Evolutionary conservation across 441 rosid species (phyloP).

Genomic region (Capsella rubella): DNA sequence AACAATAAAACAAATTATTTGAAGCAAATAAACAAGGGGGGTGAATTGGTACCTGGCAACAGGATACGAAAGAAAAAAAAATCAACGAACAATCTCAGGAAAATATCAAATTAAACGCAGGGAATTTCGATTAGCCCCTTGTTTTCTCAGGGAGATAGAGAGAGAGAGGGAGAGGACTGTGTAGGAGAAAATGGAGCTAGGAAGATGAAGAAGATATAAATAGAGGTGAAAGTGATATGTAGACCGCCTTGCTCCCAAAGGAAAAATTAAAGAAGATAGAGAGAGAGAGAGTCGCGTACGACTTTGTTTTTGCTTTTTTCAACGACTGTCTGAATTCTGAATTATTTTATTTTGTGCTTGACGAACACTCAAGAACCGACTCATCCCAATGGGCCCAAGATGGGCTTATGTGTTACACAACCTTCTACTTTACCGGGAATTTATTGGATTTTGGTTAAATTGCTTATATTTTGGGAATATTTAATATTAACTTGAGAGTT

Average conservation of each 20-base stretch:
- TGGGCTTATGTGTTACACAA: conserved; percentile 10
- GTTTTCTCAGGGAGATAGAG: conserved; percentile 30
- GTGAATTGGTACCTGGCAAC: conserved; percentile 33
- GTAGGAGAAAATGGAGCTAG: conserved; percentile 18
- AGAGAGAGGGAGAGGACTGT: conserved; percentile 12
- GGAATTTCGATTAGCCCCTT: not conserved
- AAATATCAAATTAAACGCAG: conserved; percentile 21
- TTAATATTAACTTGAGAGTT: not conserved
- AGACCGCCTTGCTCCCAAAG: conserved; percentile 46
- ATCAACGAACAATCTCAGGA: conserved; percentile 25
- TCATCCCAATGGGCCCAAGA: conserved; percentile 11
- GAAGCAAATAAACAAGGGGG: conserved; percentile 15
- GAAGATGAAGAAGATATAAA: conserved; percentile 9
- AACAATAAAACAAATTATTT: not conserved
- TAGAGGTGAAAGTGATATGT: conserved; percentile 1
- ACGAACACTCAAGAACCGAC: conserved; percentile 33
- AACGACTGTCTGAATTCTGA: not conserved
- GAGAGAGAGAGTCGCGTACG: conserved; percentile 32
- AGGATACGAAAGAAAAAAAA: not conserved
- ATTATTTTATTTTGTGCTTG: conserved; percentile 25
- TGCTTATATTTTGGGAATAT: not conserved
- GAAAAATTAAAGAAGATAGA: conserved; percentile 6
- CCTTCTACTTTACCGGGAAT: no score
- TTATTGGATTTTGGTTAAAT: not conserved
- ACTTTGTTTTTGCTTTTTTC: conserved; percentile 15